Base-by-base conservation (phyloP, 345 rosid species). In the Orychophragmus violaceus region DNA sequence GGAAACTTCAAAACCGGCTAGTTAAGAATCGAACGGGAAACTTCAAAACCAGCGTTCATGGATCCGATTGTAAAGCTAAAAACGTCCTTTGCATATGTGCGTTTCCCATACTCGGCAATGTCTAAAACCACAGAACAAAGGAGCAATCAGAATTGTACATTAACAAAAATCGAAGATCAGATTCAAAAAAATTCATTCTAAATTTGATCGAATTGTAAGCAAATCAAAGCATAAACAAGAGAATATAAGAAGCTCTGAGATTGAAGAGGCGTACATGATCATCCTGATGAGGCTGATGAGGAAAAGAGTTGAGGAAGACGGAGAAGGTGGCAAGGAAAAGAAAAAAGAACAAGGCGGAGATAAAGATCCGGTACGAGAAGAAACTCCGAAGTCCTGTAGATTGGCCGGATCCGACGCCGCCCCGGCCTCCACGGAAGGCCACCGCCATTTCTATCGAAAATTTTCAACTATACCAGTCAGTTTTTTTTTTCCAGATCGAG, bases 291-390 rank as follows among this genome's bases (percentile, higher is more conserved):
- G 67, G 66, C 13, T 65, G 46, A 79, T 70, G 59, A 79, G 64
- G 70, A 80, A 78, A 68, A 51, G 87, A 70, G 74, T 89, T 80
- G 74, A 91, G 81, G 64, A 91, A 66, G 64, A 85, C 87, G 59
- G 88, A 86, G 84, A 85, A 75, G 18, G 96, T 85, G 59, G 87
- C 93, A 18, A 91, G 77, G 82, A 91, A 88, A 73, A 91, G 91
- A 62, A 91, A 81, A 28, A 80, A 81, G 77, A n/a, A n/a, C n/a
- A n/a, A n/a, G n/a, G n/a, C n/a, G n/a, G n/a, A n/a, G n/a, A n/a
- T n/a, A n/a, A n/a, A n/a, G n/a, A n/a, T n/a, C n/a, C n/a, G n/a
- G n/a, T n/a, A n/a, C n/a, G n/a, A n/a, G n/a, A n/a, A n/a, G n/a
- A n/a, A n/a, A n/a, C n/a, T n/a, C n/a, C n/a, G n/a, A n/a, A n/a